phyloP scores from a whole-genome alignment of 306 rosid species.

The Rosa persica region DNA sequence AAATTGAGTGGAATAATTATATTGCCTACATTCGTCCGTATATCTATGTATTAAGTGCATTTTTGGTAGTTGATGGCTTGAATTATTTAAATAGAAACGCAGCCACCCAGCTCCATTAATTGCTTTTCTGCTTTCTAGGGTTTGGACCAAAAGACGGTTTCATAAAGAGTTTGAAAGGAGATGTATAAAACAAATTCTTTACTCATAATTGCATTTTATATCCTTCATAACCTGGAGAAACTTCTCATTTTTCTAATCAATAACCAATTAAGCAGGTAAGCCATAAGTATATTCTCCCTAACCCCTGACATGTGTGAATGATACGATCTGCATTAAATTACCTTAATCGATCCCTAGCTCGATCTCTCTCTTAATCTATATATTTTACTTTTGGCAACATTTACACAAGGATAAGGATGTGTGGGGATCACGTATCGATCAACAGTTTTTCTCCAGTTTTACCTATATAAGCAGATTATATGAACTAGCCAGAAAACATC shows the following conservation, averaged over 20 bases:
- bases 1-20: not conserved
- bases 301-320: not conserved
- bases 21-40: not conserved
- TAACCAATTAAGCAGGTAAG: not conserved
- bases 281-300: not conserved
- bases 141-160: not conserved
- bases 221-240: not conserved
- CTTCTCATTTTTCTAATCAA: not conserved
- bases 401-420: too few species aligned
- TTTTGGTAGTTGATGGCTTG: not conserved
- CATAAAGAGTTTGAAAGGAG: not conserved
- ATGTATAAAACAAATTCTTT: not conserved
- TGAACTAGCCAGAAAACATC: not conserved
- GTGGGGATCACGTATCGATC: too few species aligned
- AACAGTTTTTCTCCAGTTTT: not conserved
- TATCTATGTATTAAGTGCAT: not conserved
- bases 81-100: not conserved
- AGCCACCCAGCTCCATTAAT: not conserved
- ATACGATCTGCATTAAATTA: not conserved
- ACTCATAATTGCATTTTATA: not conserved
- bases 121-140: not conserved
- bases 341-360: not conserved
- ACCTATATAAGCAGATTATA: not conserved
- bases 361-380: not conserved
- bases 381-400: not conserved